Percentiles rank a stretch among this genome's conserved stretches.
These are phyloP conservation scores for Yamagishiella unicocca DNA, from an alignment of 139 green algal genomes.

Conservation along the genomic window DNA sequence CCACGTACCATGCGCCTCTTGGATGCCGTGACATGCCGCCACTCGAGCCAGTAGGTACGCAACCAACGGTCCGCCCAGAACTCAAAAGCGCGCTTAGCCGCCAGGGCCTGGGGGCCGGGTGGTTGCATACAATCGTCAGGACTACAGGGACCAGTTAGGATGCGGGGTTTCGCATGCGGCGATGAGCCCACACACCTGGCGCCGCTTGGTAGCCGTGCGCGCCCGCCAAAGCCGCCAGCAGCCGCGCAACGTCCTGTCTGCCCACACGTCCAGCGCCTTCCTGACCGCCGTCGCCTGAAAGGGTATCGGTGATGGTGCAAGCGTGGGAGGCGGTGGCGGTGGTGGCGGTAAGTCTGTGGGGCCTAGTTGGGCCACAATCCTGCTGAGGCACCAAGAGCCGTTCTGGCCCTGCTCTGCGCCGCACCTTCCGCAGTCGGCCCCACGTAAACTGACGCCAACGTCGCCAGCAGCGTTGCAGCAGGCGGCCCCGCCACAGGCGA, in stretches of 20 bases:
- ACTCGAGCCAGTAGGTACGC: neutral
- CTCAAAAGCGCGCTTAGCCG: neutral
- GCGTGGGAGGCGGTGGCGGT: neutral
- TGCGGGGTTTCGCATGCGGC: no score
- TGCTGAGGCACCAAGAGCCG: no score
- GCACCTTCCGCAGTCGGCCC: neutral
- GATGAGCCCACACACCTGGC: neutral
- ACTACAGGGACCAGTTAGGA: no score
- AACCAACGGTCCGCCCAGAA: neutral
- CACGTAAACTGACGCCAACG: slow-evolving; percentile 17
- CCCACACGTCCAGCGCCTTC: slow-evolving; percentile 4
- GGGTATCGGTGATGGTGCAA: no score
- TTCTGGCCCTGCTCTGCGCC: no score
- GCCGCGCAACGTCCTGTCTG: neutral
- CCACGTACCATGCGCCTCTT: neutral
- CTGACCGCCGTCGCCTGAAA: neutral
- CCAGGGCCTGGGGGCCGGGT: neutral
- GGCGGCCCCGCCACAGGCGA: neutral
- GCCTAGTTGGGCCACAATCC: no score
- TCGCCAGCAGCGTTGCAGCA: slow-evolving; percentile 7
- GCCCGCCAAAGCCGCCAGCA: slow-evolving; percentile 15
- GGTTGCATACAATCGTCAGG: neutral
- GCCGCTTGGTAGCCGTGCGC: neutral
- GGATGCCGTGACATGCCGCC: slow-evolving; percentile 2
- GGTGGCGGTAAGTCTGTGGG: neutral